Base-by-base conservation (phyloP, 176 grass and related monocot genomes). In the Hsuehochloa calcarea region DNA sequence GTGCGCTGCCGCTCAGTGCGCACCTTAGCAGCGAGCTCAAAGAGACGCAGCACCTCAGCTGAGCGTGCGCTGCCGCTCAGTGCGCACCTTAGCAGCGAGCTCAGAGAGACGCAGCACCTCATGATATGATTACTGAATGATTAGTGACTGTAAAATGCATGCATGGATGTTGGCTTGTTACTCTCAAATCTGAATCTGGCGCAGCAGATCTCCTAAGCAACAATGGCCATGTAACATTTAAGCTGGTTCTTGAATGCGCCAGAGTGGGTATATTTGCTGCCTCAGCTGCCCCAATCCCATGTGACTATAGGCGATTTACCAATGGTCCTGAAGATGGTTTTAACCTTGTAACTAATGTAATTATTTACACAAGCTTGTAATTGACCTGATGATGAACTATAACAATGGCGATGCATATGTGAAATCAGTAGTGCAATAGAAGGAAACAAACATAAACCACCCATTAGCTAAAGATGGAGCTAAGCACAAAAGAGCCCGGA, bases 41-140 rank as follows among this genome's bases (percentile, higher is more conserved):
- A 29, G 29, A 29, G 29, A 29, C 29, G 29, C 29, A 29, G 29
- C 29, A 29, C 29, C 29, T 29, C 29, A 29, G 29, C 29, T 29
- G 1, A 29, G 29, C 29, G 29, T 29, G 29, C 29, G 29, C 29
- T 1, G 29, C 29, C 29, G 29, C 29, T 29, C 29, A 29, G 29
- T 29, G 29, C 29, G 29, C 29, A 29, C 29, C 29, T 29, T 29
- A 29, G 29, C 29, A 29, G 29, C 1, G 29, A 29, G 29, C 29
- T 29, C 29, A 29, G 29, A 29, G 29, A 29, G 29, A 29, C 29
- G 29, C 29, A 29, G 1, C 29, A 29, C 29, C 29, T 29, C 29
- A 81, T 81, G 68, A 70, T 59, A 39, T n/a, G n/a, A 44, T 70
- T 59, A 50, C 41, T 22, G 9, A n/a, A 59, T 70, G 34, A 82